Percentiles rank a stretch among this genome's conserved stretches.
phyloP scores from a whole-genome alignment of 768 basidiomycete species.

The Piloderma croceum region DNA sequence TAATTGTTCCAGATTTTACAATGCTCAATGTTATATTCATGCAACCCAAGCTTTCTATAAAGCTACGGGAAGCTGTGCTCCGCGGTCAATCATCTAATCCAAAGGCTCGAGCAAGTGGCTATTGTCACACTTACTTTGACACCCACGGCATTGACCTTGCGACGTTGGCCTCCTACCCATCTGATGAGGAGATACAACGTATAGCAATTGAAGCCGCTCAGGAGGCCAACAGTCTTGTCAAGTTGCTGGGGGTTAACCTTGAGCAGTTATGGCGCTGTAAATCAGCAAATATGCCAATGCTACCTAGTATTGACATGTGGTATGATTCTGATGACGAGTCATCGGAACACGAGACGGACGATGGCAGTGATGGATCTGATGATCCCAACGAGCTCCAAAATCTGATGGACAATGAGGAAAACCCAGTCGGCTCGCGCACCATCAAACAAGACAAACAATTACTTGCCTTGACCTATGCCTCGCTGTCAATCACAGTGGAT shows the following conservation, averaged over 20 bases:
- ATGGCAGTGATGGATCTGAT: not conserved
- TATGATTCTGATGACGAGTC: not conserved
- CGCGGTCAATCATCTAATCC: slow-evolving; percentile 6
- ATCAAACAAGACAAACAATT: not conserved
- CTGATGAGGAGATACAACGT: slow-evolving; percentile 13
- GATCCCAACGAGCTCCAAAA: not conserved
- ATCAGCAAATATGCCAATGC: not conserved
- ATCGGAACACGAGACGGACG: not conserved
- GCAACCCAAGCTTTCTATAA: slow-evolving; percentile 18
- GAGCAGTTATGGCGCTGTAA: slow-evolving; percentile 1
- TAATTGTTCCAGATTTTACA: slow-evolving; percentile 31
- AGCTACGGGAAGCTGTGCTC: slow-evolving; percentile 19
- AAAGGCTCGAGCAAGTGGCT: slow-evolving; percentile 16
- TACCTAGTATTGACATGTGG: not conserved
- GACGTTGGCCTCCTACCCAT: slow-evolving; percentile 16
- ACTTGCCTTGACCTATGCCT: slow-evolving; percentile 1
- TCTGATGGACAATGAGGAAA: not conserved
- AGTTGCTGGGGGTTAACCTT: slow-evolving; percentile 11
- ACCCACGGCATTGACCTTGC: slow-evolving; percentile 14
- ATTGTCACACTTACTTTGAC: slow-evolving; percentile 26
- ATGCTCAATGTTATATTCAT: slow-evolving; percentile 27
- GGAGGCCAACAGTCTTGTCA: slow-evolving; percentile 13
- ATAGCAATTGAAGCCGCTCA: slow-evolving; percentile 8
- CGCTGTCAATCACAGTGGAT: slow-evolving; percentile 6
- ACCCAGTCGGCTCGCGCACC: not conserved